These are phyloP conservation scores for Globisporangium cylindrosporum DNA, from an alignment of 352 stramenopile genomes.

Conservation along the genomic window DNA sequence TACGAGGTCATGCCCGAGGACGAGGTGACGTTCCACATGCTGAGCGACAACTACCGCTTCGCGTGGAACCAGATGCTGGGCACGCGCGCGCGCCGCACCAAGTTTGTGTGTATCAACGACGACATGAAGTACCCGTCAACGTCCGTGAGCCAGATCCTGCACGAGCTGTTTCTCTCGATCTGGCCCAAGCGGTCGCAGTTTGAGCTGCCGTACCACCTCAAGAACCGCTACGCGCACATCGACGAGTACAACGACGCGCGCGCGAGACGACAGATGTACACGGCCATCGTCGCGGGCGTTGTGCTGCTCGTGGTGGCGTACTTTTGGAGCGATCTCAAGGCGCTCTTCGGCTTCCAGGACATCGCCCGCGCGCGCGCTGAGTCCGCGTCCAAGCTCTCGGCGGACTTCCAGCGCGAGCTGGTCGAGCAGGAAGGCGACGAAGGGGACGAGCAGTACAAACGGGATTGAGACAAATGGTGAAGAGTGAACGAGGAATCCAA, in stretches of 20 bases:
- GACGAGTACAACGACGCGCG: conserved; percentile 68
- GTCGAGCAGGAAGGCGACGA: conserved; percentile 9
- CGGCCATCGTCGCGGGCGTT: conserved; percentile 27
- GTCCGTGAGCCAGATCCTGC: conserved; percentile 79
- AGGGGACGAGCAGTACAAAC: conserved; percentile 12
- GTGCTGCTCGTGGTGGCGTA: conserved; percentile 44
- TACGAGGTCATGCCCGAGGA: conserved; percentile 72
- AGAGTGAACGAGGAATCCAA: not conserved
- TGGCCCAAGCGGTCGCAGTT: conserved; percentile 91
- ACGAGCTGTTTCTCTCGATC: conserved; percentile 92
- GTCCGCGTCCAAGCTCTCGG: conserved; percentile 61
- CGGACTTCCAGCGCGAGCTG: conserved; percentile 39
- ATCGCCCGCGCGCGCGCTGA: conserved; percentile 58
- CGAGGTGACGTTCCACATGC: conserved; percentile 95
- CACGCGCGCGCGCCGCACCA: conserved; percentile 87
- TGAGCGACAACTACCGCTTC: conserved; percentile 89
- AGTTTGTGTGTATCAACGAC: conserved; percentile 97
- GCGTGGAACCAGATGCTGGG: conserved; percentile 92
- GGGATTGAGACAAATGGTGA: not conserved
- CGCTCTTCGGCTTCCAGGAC: conserved; percentile 68
- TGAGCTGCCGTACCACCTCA: conserved; percentile 86
- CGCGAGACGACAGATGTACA: conserved; percentile 39
- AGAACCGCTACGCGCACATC: conserved; percentile 84
- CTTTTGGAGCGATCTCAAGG: conserved; percentile 51
- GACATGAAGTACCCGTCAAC: conserved; percentile 90